Evolutionary conservation across 108 stramenopile genomes (phyloP).

Genomic region (Cafeteria roenbergensis): DNA sequence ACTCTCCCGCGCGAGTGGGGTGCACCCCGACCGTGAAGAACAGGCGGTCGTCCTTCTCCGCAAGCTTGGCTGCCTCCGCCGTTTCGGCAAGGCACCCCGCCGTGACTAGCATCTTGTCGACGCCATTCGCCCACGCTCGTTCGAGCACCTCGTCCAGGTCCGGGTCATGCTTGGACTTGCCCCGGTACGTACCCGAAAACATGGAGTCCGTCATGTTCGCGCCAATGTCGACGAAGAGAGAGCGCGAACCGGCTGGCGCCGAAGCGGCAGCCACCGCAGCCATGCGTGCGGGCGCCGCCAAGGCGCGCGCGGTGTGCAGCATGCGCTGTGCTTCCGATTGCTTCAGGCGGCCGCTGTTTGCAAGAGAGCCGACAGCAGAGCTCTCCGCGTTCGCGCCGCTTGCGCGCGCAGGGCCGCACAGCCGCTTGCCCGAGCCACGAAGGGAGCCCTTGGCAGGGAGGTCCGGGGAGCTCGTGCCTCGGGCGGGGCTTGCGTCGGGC

Average conservation of each 20-base stretch:
- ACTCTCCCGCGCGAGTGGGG: conserved; percentile 67
- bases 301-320: too few relatives aligned
- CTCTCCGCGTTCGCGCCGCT: too few relatives aligned
- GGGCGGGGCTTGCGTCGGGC: too few relatives aligned
- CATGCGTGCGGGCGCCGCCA: conserved; percentile 19
- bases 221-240: conserved; percentile 65
- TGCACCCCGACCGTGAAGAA: conserved; percentile 80
- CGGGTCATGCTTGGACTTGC: conserved; percentile 61
- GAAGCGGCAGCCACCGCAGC: not conserved
- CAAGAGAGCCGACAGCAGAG: too few relatives aligned
- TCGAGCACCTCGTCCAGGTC: conserved; percentile 67
- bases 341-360: too few relatives aligned
- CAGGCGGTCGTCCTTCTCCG: conserved; percentile 24
- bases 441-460: too few relatives aligned
- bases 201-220: conserved; percentile 72
- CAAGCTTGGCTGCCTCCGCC: conserved; percentile 26
- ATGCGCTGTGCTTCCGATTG: too few relatives aligned
- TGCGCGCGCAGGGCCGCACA: too few relatives aligned
- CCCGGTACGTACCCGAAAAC: conserved; percentile 65
- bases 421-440: too few relatives aligned
- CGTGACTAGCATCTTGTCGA: conserved; percentile 53
- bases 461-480: too few relatives aligned
- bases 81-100: conserved; percentile 62
- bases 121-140: conserved; percentile 51
- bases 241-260: not conserved